Conservation (phyloP, 768 basidiomycete species). For the Trametes coccinea region DNA sequence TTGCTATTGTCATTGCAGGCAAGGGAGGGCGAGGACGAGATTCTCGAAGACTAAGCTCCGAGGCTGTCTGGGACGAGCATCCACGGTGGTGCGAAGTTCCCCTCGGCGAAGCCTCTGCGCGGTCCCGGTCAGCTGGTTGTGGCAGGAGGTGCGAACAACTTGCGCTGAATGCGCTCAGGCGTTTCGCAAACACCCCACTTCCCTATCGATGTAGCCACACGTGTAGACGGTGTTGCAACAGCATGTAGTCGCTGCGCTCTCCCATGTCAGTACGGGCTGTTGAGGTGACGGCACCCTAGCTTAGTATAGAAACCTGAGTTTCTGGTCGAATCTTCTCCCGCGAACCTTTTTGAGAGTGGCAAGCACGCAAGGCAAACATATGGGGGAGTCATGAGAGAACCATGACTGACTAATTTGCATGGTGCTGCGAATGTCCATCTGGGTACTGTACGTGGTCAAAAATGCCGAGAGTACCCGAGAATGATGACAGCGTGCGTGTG, state of each 20-base stretch:
- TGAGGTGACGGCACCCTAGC: background rate
- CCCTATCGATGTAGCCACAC: too few relatives aligned
- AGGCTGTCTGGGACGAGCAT: slow-evolving; percentile 3
- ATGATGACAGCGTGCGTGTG: background rate
- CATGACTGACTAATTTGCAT: background rate
- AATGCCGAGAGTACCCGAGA: background rate
- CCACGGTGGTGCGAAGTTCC: slow-evolving; percentile 7
- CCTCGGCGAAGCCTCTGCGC: background rate
- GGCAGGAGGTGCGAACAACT: background rate
- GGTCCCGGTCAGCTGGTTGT: background rate
- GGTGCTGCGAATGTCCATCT: background rate
- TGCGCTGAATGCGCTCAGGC: background rate
- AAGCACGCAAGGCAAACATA: background rate
- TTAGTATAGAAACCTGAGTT: background rate
- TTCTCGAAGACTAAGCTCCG: slow-evolving; percentile 48
- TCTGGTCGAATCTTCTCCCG: slow-evolving; percentile 19
- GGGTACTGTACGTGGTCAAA: slow-evolving; percentile 1
- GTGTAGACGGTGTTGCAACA: background rate
- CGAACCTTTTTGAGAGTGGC: slow-evolving; percentile 9
- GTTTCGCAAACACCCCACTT: background rate
- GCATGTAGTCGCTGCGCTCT: background rate
- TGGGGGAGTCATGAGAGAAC: slow-evolving; percentile 2
- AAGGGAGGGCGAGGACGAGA: slow-evolving; percentile 67
- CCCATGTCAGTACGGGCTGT: background rate
- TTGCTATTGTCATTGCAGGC: slow-evolving; percentile 46